phyloP scores from a whole-genome alignment of 768 basidiomycete genomes.

The Tylopilus plumbeoviolaceoides region DNA sequence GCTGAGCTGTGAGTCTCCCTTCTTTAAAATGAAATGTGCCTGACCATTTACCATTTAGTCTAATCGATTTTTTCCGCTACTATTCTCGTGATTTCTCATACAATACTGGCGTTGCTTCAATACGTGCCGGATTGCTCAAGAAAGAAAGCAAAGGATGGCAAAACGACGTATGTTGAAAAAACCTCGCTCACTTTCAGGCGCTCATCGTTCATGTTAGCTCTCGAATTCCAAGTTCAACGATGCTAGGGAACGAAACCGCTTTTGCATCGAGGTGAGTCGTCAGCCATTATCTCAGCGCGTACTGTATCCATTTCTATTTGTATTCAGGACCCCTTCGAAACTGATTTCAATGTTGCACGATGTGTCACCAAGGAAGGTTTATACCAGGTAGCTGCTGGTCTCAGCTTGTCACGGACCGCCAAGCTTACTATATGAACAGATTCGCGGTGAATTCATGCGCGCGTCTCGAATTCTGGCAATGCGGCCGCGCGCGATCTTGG shows the following conservation, averaged over 20 bases:
- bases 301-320: slow-evolving; percentile 1
- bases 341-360: slow-evolving; percentile 93
- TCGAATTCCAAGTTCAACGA: slow-evolving; percentile 58
- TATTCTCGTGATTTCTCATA: slow-evolving; percentile 93
- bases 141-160: slow-evolving; percentile 96
- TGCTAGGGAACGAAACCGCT: slow-evolving; percentile 83
- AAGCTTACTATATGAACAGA: slow-evolving; percentile 46
- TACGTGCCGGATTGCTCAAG: slow-evolving; percentile 82
- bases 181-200: neutral
- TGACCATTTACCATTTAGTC: slow-evolving; percentile 40
- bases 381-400: slow-evolving; percentile 60
- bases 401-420: neutral
- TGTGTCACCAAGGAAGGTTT: slow-evolving; percentile 96
- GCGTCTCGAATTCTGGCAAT: slow-evolving; percentile 79
- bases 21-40: neutral
- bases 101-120: slow-evolving; percentile 87
- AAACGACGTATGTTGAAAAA: slow-evolving; percentile 64
- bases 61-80: slow-evolving; percentile 98
- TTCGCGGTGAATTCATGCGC: slow-evolving; percentile 98
- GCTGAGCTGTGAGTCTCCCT: slow-evolving; percentile 84
- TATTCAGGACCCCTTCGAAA: slow-evolving; percentile 89
- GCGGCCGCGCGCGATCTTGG: slow-evolving; percentile 75
- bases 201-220: slow-evolving; percentile 33
- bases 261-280: slow-evolving; percentile 84
- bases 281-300: neutral